Evolutionary conservation across 23 red algal species (phyloP), one percentile per base, ranked within the genome.

Genomic region (Chondrus crispus): DNA sequence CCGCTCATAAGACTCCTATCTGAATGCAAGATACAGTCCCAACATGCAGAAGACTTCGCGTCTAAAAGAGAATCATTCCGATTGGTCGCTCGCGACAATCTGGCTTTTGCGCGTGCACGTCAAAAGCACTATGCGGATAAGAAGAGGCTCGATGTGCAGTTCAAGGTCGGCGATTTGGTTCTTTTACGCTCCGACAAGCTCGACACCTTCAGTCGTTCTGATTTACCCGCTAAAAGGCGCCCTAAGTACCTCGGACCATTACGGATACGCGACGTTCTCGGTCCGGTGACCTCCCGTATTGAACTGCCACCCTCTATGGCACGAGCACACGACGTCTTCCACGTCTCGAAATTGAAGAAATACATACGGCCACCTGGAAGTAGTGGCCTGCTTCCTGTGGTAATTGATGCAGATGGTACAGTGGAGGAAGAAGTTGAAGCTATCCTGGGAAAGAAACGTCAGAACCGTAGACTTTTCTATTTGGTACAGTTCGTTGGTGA

Each of bases 401-500:
- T 89, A 4, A 66, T 89, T 77, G 85, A 89, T 68, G 70, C 70
- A 2, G 70, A 89, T 48, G 85, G 85, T 42, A 77, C 85, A 42
- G 42, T 77, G 39, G 85, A 89, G 48, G 68, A 89, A 89, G 85
- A 62, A 55, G 66, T 89, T 2, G 49, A 49, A 35, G 53, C 10
- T 29, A 79, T 79, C 48, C 30, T 89, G 7, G 71, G 63, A 12
- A 51, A 42, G 13, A 13, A 63, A 4, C 68, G 32, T 13, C 18
- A 0, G 7, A 86, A 70, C 72, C 58, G 82, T 46, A 86, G 28
- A 57, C 33, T 40, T 39, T 32, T 60, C 5, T 89, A 89, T 16
- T 54, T 89, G 6, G 68, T 89, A 7, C 69, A 64, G 16, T 89
- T 89, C 41, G 70, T 77, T 19, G 70, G 20, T 14, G 71, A 89